These are phyloP conservation scores for Fonsecaea pedrosoi DNA, from an alignment of 2,329 filamentous ascomycete species.

Conservation along the genomic window DNA sequence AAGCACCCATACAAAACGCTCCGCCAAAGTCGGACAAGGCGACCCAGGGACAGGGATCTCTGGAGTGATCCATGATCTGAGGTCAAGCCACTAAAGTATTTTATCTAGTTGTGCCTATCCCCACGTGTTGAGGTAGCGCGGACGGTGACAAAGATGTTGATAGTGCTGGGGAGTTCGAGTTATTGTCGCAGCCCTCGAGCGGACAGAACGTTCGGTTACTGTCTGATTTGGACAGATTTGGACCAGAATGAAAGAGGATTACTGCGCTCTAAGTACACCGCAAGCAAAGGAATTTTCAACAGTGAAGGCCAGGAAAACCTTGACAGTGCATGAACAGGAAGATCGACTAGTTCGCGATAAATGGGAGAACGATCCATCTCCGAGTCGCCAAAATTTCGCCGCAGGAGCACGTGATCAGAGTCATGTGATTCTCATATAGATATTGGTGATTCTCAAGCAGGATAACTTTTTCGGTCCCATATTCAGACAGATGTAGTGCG, in stretches of 20 bases:
- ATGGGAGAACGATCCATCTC: slow-evolving; percentile 13
- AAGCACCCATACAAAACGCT: slow-evolving; percentile 88
- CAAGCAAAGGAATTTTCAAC: neutral
- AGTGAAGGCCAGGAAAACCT: neutral
- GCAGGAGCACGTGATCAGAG: neutral
- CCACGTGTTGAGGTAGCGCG: neutral
- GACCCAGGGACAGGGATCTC: slow-evolving; percentile 97
- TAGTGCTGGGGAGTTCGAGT: neutral
- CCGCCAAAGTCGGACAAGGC: slow-evolving; percentile 97
- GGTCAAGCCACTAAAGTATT: neutral
- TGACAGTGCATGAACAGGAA: neutral
- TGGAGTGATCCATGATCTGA: slow-evolving; percentile 81
- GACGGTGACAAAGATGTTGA: neutral
- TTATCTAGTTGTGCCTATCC: neutral
- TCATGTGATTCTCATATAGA: neutral
- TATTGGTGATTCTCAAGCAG: neutral
- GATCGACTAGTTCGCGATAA: slow-evolving; percentile 6
- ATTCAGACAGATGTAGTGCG: slow-evolving; percentile 1
- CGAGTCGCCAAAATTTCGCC: slow-evolving; percentile 17
- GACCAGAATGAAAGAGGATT: neutral
- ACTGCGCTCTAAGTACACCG: neutral
- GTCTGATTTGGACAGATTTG: neutral
- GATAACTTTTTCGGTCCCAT: neutral
- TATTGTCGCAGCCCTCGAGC: neutral
- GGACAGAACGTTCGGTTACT: neutral